Percentiles rank a stretch among this genome's conserved stretches.
phyloP scores from a whole-genome alignment of 148 eudicot genomes.

The Rhododendron ferrugineum region DNA sequence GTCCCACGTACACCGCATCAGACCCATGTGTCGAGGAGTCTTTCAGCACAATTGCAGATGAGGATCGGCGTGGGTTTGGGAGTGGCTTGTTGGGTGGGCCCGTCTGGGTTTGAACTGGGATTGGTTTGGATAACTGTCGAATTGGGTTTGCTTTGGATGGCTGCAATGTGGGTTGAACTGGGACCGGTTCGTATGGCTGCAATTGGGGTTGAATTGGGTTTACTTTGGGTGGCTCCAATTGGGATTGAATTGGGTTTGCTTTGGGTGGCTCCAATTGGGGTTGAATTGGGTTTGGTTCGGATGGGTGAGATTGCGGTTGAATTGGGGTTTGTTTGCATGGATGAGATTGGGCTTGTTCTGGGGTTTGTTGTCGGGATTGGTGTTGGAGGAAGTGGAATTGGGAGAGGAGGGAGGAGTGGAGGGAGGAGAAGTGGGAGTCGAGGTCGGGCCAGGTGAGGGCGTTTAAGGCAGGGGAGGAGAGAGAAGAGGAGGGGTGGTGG shows the following conservation, averaged over 20 bases:
- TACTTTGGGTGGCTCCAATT: not conserved
- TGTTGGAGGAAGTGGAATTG: conserved; percentile 25
- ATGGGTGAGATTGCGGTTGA: too few species aligned
- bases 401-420: conserved; percentile 22
- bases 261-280: too few species aligned
- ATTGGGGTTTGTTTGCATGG: too few species aligned
- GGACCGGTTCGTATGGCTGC: not conserved
- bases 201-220: not conserved
- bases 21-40: not conserved
- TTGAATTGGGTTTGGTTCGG: not conserved
- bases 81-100: too few species aligned
- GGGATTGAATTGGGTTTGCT: not conserved
- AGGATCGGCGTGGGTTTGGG: too few species aligned
- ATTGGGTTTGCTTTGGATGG: not conserved
- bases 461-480: conserved; percentile 14
- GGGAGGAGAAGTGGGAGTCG: conserved; percentile 21
- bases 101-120: not conserved
- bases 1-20: conserved; percentile 5
- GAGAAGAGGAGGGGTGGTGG: conserved; percentile 14
- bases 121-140: not conserved
- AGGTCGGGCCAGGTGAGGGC: conserved; percentile 22
- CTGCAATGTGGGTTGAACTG: not conserved
- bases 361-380: too few species aligned
- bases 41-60: too few species aligned
- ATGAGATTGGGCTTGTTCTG: not conserved